Conservation (phyloP, 2,329 filamentous ascomycete genomes). For the Penicillium sp. region DNA sequence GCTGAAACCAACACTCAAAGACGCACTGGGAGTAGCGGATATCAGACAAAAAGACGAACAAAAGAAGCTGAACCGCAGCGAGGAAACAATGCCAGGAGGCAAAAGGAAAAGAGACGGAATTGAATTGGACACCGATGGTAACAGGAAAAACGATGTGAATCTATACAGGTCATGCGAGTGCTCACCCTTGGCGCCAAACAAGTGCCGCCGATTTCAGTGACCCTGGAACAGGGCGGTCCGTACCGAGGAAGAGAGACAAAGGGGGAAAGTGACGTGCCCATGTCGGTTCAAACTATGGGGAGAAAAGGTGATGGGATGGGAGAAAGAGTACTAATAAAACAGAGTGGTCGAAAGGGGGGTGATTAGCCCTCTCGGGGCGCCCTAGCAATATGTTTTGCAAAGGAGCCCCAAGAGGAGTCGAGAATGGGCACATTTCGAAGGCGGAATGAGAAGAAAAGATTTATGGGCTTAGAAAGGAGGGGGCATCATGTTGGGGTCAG, state of each 20-base stretch:
- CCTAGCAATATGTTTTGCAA: background rate
- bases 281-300: constrained; percentile 25
- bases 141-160: constrained; percentile 25
- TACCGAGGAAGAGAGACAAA: constrained; percentile 20
- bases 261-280: constrained; percentile 20
- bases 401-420: constrained; percentile 22
- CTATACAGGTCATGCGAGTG: constrained; percentile 32
- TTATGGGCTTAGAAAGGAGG: constrained; percentile 43
- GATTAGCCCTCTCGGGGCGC: constrained; percentile 20
- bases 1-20: constrained; percentile 17
- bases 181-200: constrained; percentile 35
- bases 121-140: background rate
- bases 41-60: constrained; percentile 19
- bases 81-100: constrained; percentile 19
- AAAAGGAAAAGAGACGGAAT: constrained; percentile 8
- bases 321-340: constrained; percentile 41
- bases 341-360: constrained; percentile 27
- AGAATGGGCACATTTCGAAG: constrained; percentile 45
- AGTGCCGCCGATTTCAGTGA: constrained; percentile 31
- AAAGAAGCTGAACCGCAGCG: constrained; percentile 4
- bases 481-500: constrained; percentile 40
- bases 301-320: constrained; percentile 22
- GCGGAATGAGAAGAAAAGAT: constrained; percentile 11
- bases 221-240: constrained; percentile 26
- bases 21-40: constrained; percentile 15